phyloP scores from a whole-genome alignment of 2,329 filamentous ascomycete genomes.

The Sporothrix mexicana region DNA sequence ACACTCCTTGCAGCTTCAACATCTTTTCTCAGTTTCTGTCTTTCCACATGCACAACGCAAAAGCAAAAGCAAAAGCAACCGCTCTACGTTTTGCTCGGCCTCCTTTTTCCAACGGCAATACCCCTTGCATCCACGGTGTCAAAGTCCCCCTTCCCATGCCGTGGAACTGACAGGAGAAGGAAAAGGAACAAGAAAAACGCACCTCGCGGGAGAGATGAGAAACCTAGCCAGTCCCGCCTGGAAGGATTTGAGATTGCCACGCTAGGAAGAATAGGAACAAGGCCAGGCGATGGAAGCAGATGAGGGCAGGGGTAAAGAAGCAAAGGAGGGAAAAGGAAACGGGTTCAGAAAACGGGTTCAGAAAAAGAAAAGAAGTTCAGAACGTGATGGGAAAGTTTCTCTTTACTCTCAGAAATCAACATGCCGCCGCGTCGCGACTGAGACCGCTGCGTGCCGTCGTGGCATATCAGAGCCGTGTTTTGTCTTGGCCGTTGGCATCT shows the following conservation, averaged over 20 bases:
- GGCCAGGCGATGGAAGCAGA: conserved; percentile 2
- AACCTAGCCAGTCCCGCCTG: conserved; percentile 8
- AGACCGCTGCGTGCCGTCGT: conserved; percentile 23
- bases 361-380: background rate
- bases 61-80: background rate
- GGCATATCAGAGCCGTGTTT: conserved; percentile 23
- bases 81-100: background rate
- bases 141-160: conserved; percentile 21
- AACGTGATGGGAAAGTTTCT: too few relatives aligned
- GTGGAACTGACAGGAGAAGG: background rate
- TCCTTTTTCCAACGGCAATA: background rate
- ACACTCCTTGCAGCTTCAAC: background rate
- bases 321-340: background rate
- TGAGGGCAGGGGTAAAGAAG: background rate
- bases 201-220: background rate
- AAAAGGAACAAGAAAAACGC: background rate
- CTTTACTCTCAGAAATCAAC: background rate
- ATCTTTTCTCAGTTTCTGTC: background rate
- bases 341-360: background rate
- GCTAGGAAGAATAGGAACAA: background rate
- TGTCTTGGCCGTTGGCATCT: conserved; percentile 25
- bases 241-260: conserved; percentile 8
- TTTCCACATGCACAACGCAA: background rate
- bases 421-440: conserved; percentile 26
- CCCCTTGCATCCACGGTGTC: conserved; percentile 12